phyloP scores from a whole-genome alignment of 768 basidiomycete species.

The Rhodosporidiobolus sp. region DNA sequence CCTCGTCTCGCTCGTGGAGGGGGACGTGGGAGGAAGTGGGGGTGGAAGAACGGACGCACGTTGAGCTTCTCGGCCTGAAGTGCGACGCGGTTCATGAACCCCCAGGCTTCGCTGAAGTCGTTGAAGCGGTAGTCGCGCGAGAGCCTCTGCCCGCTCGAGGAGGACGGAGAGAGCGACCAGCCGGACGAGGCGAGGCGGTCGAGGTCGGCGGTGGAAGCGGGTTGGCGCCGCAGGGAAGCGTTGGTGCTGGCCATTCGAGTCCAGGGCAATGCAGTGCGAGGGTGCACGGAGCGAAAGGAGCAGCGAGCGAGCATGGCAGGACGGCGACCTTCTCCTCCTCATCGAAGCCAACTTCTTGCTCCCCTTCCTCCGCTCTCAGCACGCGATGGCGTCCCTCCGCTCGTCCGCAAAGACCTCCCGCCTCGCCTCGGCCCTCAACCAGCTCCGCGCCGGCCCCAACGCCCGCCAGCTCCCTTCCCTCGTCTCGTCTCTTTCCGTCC shows the following conservation, averaged over 20 bases:
- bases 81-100: conserved; percentile 36
- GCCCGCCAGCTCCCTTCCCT: not conserved
- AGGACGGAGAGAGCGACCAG: conserved; percentile 11
- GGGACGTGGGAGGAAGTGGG: not conserved
- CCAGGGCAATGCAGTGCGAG: too few relatives aligned
- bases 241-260: not conserved
- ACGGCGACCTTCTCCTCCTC: too few relatives aligned
- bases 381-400: too few relatives aligned
- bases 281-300: too few relatives aligned
- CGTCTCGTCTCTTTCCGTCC: not conserved
- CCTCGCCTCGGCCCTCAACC: not conserved
- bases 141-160: not conserved
- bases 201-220: conserved; percentile 4
- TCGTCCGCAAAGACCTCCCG: not conserved
- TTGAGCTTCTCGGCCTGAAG: conserved; percentile 37
- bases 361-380: too few relatives aligned
- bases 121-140: conserved; percentile 19
- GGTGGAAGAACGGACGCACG: conserved; percentile 2
- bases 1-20: too few relatives aligned
- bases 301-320: too few relatives aligned
- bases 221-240: not conserved
- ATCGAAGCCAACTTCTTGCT: too few relatives aligned
- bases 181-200: conserved; percentile 10
- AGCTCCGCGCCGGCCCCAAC: not conserved
- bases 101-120: conserved; percentile 37